These are phyloP conservation scores for Aspergillus heteromorphus DNA, from an alignment of 495 filamentous ascomycete species.

Conservation along the genomic window DNA sequence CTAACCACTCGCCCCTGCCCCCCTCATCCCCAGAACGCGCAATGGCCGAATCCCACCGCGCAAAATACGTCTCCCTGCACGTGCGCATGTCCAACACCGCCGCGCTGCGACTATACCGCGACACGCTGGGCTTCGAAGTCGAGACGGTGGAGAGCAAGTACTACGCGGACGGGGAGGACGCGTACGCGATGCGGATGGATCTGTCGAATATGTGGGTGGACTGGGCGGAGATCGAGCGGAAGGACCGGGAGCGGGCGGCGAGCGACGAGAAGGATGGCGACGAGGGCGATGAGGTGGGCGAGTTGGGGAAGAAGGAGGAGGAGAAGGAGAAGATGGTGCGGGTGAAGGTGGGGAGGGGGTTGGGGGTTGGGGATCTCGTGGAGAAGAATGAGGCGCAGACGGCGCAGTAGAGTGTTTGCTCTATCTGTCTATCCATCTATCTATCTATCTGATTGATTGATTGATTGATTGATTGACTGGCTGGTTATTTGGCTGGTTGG, in stretches of 20 bases:
- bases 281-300: conserved; percentile 52
- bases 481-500: too few relatives aligned
- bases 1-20: too few relatives aligned
- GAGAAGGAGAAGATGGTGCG: conserved; percentile 47
- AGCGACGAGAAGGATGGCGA: conserved; percentile 35
- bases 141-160: conserved; percentile 91
- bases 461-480: too few relatives aligned
- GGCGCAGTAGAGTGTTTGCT: not conserved
- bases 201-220: conserved; percentile 55
- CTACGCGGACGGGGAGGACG: conserved; percentile 98
- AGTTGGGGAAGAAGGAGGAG: conserved; percentile 44
- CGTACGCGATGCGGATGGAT: conserved; percentile 87
- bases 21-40: conserved; percentile 75
- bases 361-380: conserved; percentile 82
- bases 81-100: conserved; percentile 91
- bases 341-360: conserved; percentile 72
- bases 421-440: too few relatives aligned
- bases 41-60: conserved; percentile 91
- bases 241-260: conserved; percentile 36
- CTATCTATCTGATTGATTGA: too few relatives aligned
- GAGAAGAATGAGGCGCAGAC: conserved; percentile 61
- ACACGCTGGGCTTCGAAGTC: conserved; percentile 86
- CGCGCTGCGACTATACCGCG: conserved; percentile 84
- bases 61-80: conserved; percentile 89
- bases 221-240: conserved; percentile 40